Evolutionary conservation across 1,284 basidiomycete genomes (phyloP), one percentile per base, ranked within the genome.

Genomic region (Pascua sp.): DNA sequence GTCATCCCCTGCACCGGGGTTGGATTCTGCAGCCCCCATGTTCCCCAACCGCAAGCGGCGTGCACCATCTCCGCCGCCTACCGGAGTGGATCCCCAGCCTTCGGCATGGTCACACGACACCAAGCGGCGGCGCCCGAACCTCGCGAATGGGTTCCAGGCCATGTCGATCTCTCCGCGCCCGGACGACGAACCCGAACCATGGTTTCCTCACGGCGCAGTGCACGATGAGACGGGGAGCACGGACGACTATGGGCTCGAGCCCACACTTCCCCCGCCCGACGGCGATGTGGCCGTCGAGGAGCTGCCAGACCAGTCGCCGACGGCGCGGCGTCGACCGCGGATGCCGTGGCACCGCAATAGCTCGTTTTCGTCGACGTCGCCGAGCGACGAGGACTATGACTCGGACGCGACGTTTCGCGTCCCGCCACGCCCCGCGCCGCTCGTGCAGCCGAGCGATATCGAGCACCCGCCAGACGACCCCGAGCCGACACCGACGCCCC

Each of bases 101-200:
- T 17, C n/a, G 8, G 18, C n/a, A n/a, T 17, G 13, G n/a, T n/a
- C 42, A 16, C 47, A 49, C 38, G 56, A 61, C 3, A 16, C 44
- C 12, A 76, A 76, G 59, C 64, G 71, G 2, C 55, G 65, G 7
- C 58, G 71, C 42, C 70, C 70, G 0, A 74, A 76, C 49, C 60
- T 76, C 10, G 57, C 66, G 3, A 66, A 69, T 51, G 72, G 71
- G 5, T 74, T 76, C 55, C 63, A 63, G 11, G 60, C 68, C 40
- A 62, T 74, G 47, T 70, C 67, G 10, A 64, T 69, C 47, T 60
- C 58, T 1, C 62, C 55, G 16, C 45, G 37, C 11, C 17, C 15
- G 18, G 36, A 8, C 24, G 15, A 53, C 47, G 8, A 17, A 8
- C 3, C 38, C 42, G 24, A 46, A 11, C 42, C 24, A 16, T 41